Conservation (phyloP, 2,329 filamentous ascomycete genomes). For the Aureobasidium musti region DNA sequence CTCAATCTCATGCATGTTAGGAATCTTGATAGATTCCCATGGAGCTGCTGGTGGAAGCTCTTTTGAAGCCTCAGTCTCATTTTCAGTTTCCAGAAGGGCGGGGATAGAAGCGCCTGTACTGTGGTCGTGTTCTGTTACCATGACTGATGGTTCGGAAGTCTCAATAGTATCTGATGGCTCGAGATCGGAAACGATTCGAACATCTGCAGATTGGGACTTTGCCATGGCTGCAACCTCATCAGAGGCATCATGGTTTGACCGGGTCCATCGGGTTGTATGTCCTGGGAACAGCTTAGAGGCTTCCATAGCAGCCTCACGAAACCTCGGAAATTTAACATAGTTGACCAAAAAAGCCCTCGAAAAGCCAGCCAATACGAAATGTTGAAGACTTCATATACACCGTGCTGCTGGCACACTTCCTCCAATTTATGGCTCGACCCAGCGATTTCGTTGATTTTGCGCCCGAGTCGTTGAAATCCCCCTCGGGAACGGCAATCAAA, state of each 20-base stretch:
- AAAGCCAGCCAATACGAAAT: not conserved
- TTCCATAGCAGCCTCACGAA: not conserved
- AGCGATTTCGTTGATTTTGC: not conserved
- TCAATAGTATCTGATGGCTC: not conserved
- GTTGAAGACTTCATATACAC: not conserved
- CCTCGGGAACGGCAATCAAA: not conserved
- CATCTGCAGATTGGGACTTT: not conserved
- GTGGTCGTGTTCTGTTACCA: not conserved
- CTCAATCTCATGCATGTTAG: not conserved
- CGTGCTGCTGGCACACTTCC: not conserved
- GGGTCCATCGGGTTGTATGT: not conserved
- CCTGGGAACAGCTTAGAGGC: not conserved
- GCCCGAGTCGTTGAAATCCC: not conserved
- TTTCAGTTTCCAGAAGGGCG: not conserved
- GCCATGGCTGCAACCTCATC: not conserved
- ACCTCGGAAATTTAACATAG: not conserved
- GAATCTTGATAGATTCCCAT: not conserved
- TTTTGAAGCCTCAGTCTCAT: not conserved
- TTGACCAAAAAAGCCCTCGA: not conserved
- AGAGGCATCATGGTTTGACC: not conserved
- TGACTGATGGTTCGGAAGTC: not conserved
- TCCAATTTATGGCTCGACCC: not conserved
- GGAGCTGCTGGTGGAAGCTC: not conserved
- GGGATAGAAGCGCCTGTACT: not conserved
- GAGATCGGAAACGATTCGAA: not conserved